Evolutionary conservation across 169 alveolate species (phyloP).

Genomic region (Babesia caballi): DNA sequence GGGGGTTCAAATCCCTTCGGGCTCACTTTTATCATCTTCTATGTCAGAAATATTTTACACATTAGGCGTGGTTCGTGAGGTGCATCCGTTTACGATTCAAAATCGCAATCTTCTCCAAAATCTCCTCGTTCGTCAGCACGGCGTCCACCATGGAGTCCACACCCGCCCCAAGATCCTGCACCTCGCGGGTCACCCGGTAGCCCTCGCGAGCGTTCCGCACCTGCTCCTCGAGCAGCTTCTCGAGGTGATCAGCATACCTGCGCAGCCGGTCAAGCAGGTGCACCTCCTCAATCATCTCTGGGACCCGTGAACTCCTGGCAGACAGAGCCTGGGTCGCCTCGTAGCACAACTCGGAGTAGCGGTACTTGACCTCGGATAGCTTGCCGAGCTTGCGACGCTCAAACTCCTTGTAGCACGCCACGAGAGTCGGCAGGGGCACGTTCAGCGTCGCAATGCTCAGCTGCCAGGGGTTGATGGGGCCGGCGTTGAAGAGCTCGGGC

Average conservation of each 20-base stretch:
- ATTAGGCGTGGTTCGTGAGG: too few species aligned
- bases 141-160: conserved; percentile 6
- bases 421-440: background rate
- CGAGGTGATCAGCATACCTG: background rate
- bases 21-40: conserved; percentile 67
- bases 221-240: background rate
- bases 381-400: conserved; percentile 4
- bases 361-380: background rate
- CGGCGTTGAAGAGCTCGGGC: conserved; percentile 3
- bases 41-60: too few species aligned
- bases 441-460: conserved; percentile 17
- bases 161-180: conserved; percentile 12
- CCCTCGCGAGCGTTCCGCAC: conserved; percentile 47
- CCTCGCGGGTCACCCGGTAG: conserved; percentile 14
- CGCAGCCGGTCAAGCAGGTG: conserved; percentile 14
- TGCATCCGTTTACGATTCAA: background rate
- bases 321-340: conserved; percentile 19
- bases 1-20: conserved; percentile 93
- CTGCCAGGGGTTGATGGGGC: conserved; percentile 38
- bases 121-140: conserved; percentile 54
- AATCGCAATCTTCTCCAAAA: conserved; percentile 27
- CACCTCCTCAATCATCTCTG: conserved; percentile 1
- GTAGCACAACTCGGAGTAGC: conserved; percentile 23
- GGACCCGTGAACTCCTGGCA: background rate
- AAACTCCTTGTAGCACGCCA: background rate